Evolutionary conservation across 768 basidiomycete species (phyloP), one percentile per base, ranked within the genome.

Genomic region (Phaffia australis): DNA sequence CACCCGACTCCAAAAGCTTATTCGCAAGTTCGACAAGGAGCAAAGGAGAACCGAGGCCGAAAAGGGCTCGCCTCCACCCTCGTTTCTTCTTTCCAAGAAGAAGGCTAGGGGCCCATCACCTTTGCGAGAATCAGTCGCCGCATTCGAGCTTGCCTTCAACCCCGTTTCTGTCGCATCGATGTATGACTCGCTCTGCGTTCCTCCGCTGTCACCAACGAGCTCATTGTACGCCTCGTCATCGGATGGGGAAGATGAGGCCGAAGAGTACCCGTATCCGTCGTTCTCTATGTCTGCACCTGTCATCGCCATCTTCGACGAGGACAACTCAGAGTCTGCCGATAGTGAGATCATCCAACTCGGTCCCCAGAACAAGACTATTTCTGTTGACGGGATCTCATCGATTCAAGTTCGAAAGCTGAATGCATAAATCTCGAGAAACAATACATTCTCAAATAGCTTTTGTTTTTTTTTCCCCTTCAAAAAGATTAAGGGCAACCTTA

Each of bases 21-120:
- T 55, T 30, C 42, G 56, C 18, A 66, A 69, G 42, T 73, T 75
- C 66, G 72, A 76, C 60, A 65, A 72, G 15, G 76, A 76, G 4
- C 35, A 42, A 42, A 42, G 56, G 74, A 76, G 60, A 69, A 72
- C 29, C 75, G 75, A 63, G 63, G 74, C 46, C 23, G 63, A 50
- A 74, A 72, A 73, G 69, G 74, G 32, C 73, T 75, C 11, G 35
- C 35, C 35, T 42, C 35, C 35, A n/a, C 21, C 57, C 18, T 59
- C 58, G 58, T n/a, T 25, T 15, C 58, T 35, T 47, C 35, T 59
- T n/a, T 35, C 35, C 35, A 49, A 23, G 59, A 15, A 42, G 35
- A 42, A 42, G 11, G 11, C 35, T 11, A 42, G 35, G 35, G 35
- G 35, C 4, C 59, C 3, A 46, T 60, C 46, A 27, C n/a, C 21